Percentiles rank a stretch among this genome's conserved stretches.
Conservation (phyloP, 2,329 filamentous ascomycete genomes). For the Aspergillus neotritici region DNA sequence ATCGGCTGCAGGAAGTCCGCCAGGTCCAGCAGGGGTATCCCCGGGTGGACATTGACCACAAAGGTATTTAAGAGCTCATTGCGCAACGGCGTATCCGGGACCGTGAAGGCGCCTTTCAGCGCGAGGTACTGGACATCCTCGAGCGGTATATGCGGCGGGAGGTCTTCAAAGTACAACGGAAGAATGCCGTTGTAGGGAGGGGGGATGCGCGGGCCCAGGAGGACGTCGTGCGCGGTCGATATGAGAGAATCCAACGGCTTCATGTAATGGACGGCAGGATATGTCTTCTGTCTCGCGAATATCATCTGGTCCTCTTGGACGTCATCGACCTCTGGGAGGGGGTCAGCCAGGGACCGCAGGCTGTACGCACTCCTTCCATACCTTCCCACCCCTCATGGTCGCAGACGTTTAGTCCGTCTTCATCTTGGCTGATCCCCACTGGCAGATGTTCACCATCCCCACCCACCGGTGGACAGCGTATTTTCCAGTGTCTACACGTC, state of each 20-base stretch:
- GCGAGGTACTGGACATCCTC: conserved; percentile 55
- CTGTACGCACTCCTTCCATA: too few species aligned
- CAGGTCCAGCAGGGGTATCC: conserved; percentile 71
- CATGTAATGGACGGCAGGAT: conserved; percentile 6
- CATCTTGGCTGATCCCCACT: too few species aligned
- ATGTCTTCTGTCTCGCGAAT: neutral
- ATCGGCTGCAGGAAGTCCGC: conserved; percentile 47
- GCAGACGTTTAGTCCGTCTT: too few species aligned
- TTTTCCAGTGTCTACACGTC: neutral
- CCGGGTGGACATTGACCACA: conserved; percentile 77
- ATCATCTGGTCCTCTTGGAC: neutral
- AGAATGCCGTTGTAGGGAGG: neutral
- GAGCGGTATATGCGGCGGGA: neutral
- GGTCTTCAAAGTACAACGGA: conserved; percentile 1
- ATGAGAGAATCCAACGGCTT: conserved; percentile 6
- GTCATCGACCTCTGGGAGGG: neutral
- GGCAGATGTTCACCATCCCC: too few species aligned
- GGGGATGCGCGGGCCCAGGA: neutral
- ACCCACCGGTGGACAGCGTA: neutral
- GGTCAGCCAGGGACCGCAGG: too few species aligned
- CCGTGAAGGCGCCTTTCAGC: conserved; percentile 68
- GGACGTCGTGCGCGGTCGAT: conserved; percentile 5
- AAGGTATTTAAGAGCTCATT: conserved; percentile 71
- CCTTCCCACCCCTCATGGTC: too few species aligned
- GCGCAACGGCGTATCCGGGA: conserved; percentile 62